Conservation (phyloP, 495 filamentous ascomycete genomes). For the Aspergillus nanangensis region DNA sequence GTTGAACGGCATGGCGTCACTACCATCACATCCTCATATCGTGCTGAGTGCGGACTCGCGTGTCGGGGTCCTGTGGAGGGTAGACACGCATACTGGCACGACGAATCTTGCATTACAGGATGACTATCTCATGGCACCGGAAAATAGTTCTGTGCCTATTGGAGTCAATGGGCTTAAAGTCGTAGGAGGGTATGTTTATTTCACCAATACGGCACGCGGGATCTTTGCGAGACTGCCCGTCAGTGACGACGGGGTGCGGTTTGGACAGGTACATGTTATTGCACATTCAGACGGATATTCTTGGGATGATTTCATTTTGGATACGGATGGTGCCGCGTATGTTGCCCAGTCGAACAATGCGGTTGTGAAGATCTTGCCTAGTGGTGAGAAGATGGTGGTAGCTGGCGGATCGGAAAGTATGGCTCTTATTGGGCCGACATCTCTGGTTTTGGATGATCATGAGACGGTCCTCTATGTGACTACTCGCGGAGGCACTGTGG, state of each 20-base stretch:
- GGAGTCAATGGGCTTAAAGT: constrained; percentile 42
- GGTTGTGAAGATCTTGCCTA: constrained; percentile 16
- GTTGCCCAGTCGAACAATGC: constrained; percentile 19
- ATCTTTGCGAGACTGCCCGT: constrained; percentile 28
- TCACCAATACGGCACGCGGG: constrained; percentile 35
- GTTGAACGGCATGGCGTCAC: constrained; percentile 33
- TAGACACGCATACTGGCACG: constrained; percentile 34
- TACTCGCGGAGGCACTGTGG: constrained; percentile 7
- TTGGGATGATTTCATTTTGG: constrained; percentile 35
- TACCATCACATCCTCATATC: constrained; percentile 14
- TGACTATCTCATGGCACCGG: constrained; percentile 7
- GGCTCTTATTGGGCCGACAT: constrained; percentile 19
- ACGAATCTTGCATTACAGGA: constrained; percentile 25
- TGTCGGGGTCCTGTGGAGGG: constrained; percentile 33
- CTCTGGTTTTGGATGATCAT: constrained; percentile 20
- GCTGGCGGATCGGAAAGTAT: constrained; percentile 16
- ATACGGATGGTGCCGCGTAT: constrained; percentile 20
- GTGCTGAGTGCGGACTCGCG: constrained; percentile 34
- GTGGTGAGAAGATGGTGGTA: constrained; percentile 19
- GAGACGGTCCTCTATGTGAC: constrained; percentile 13
- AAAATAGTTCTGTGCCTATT: constrained; percentile 16
- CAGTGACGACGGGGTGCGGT: constrained; percentile 18
- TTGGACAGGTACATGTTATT: constrained; percentile 15
- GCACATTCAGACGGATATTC: constrained; percentile 8
- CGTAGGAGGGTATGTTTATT: constrained; percentile 26